phyloP scores from a whole-genome alignment of 164 flowering plant species.

The Akebia trifoliata region DNA sequence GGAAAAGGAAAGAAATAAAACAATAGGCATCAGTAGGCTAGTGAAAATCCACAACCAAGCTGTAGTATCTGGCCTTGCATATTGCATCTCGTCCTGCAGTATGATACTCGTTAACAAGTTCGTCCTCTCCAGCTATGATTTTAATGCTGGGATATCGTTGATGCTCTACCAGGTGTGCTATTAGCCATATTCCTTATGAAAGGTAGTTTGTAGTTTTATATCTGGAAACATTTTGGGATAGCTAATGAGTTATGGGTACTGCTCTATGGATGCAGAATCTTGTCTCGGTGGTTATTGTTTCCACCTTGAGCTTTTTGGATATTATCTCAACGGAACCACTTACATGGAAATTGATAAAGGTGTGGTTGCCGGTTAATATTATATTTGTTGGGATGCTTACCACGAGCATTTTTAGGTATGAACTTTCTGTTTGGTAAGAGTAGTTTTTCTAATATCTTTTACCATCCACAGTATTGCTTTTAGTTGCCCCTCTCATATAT shows the following conservation, averaged over 20 bases:
- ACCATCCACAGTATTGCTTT: background rate
- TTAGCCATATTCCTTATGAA: background rate
- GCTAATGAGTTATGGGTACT: conserved; percentile 11
- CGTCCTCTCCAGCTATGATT: conserved; percentile 87
- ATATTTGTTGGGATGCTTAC: conserved; percentile 98
- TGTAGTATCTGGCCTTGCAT: conserved; percentile 82
- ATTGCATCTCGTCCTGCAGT: conserved; percentile 94
- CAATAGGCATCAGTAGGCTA: conserved; percentile 25
- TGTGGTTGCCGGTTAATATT: conserved; percentile 95
- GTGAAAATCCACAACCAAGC: conserved; percentile 68
- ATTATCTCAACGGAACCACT: conserved; percentile 85
- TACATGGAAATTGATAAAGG: conserved; percentile 76
- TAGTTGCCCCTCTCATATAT: background rate
- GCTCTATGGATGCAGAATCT: conserved; percentile 70
- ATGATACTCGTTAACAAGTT: conserved; percentile 96
- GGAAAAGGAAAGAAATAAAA: conserved; percentile 53
- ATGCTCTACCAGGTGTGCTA: conserved; percentile 86
- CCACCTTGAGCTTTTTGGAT: conserved; percentile 57
- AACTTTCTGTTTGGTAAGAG: background rate
- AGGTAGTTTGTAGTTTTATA: background rate
- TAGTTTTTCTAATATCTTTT: background rate
- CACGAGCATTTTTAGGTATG: conserved; percentile 97
- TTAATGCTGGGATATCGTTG: conserved; percentile 94
- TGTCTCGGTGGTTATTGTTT: conserved; percentile 76
- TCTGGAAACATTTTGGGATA: background rate